These are phyloP conservation scores for Dothistroma septosporum DNA, from an alignment of 2,329 filamentous ascomycete species.

Conservation along the genomic window DNA sequence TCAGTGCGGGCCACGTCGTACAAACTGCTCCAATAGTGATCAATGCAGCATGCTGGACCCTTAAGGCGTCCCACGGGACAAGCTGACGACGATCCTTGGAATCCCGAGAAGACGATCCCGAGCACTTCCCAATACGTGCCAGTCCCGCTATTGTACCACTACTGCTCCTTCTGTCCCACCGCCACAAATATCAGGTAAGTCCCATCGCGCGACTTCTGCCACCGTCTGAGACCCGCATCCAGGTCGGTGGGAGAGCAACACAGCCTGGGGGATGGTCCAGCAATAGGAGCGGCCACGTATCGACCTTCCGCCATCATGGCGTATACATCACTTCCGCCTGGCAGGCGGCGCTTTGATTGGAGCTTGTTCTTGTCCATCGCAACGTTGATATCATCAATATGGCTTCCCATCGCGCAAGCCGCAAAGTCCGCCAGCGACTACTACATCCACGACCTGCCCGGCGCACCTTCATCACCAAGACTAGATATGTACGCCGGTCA, in stretches of 20 bases:
- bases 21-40: not conserved
- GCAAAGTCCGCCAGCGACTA: constrained; percentile 74
- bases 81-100: constrained; percentile 4
- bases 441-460: constrained; percentile 79
- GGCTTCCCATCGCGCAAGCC: constrained; percentile 31
- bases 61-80: not conserved
- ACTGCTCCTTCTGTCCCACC: not conserved
- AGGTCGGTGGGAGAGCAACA: not conserved
- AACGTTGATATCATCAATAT: constrained; percentile 17
- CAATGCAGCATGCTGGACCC: constrained; percentile 4
- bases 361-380: constrained; percentile 14
- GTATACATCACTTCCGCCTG: constrained; percentile 7
- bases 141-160: not conserved
- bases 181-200: not conserved
- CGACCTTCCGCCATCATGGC: constrained; percentile 17
- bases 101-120: not conserved
- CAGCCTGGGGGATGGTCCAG: constrained; percentile 8
- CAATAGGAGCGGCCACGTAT: constrained; percentile 20
- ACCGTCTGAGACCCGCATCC: not conserved
- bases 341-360: constrained; percentile 12
- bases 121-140: not conserved
- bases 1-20: not conserved
- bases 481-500: constrained; percentile 99
- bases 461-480: constrained; percentile 66
- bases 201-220: not conserved